Evolutionary conservation across 164 flowering plant genomes (phyloP).

Genomic region (Umbellularia californica): DNA sequence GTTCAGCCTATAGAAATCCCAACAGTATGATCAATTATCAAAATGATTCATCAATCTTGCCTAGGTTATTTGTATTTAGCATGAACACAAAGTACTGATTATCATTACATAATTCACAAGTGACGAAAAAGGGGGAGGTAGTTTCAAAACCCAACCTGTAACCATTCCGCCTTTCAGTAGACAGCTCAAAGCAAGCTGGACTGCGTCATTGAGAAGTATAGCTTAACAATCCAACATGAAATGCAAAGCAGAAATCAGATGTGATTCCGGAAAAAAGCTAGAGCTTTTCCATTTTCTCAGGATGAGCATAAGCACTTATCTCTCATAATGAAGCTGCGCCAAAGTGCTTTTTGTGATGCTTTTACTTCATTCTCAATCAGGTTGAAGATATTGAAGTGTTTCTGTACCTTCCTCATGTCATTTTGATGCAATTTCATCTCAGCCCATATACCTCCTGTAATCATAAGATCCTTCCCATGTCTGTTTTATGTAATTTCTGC

Average conservation of each 20-base stretch:
- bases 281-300: neutral
- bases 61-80: too few species aligned
- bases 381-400: too few species aligned
- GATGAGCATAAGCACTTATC: neutral
- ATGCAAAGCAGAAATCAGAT: neutral
- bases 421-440: conserved; percentile 29
- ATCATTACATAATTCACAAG: too few species aligned
- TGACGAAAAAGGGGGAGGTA: too few species aligned
- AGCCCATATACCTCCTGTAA: conserved; percentile 29
- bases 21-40: too few species aligned
- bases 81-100: too few species aligned
- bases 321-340: neutral
- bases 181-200: neutral
- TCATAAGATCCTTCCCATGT: too few species aligned
- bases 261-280: neutral
- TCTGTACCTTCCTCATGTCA: neutral
- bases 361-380: too few species aligned
- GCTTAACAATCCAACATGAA: neutral
- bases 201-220: neutral
- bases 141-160: neutral
- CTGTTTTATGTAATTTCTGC: neutral
- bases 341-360: too few species aligned
- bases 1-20: too few species aligned
- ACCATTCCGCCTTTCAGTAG: neutral
- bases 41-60: too few species aligned